phyloP scores from a whole-genome alignment of 2,329 filamentous ascomycete genomes.

The Sporothrix variecibatus region DNA sequence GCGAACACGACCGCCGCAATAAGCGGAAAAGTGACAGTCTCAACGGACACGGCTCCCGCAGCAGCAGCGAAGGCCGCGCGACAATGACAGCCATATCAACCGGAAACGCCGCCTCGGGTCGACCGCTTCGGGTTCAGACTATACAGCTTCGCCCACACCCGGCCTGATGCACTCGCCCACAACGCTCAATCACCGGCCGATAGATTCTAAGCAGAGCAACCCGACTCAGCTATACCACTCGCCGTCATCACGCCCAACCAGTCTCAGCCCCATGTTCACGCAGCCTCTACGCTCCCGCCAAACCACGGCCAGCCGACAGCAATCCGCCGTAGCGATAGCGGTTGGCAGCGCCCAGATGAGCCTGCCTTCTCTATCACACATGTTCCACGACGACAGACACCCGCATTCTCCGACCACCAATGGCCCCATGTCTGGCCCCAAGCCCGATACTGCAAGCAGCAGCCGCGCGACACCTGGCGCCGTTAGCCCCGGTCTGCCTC shows the following conservation, averaged over 20 bases:
- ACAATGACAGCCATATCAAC: constrained; percentile 26
- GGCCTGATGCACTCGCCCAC: constrained; percentile 46
- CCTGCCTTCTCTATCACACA: constrained; percentile 51
- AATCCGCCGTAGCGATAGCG: constrained; percentile 30
- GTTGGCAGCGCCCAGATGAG: constrained; percentile 37
- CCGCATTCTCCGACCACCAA: constrained; percentile 29
- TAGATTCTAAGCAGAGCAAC: constrained; percentile 39
- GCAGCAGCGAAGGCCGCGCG: constrained; percentile 48
- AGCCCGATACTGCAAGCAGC: constrained; percentile 24
- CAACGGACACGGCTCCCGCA: constrained; percentile 44
- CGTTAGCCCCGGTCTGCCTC: constrained; percentile 36
- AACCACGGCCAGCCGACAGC: constrained; percentile 13
- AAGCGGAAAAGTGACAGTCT: neutral
- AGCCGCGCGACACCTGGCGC: neutral
- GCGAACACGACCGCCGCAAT: constrained; percentile 36
- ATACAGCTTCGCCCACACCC: constrained; percentile 44
- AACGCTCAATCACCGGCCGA: constrained; percentile 31
- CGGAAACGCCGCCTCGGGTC: constrained; percentile 53
- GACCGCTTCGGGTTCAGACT: constrained; percentile 48
- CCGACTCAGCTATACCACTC: constrained; percentile 34
- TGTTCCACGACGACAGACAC: constrained; percentile 49
- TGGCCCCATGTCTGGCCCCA: constrained; percentile 26
- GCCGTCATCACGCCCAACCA: constrained; percentile 31
- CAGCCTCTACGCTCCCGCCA: constrained; percentile 7
- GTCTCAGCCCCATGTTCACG: constrained; percentile 32